A percentile compares a stretch with the other conserved stretches of the same genome.
Conservation (phyloP, 2,329 filamentous ascomycete species). For the Aspergillus sp. region DNA sequence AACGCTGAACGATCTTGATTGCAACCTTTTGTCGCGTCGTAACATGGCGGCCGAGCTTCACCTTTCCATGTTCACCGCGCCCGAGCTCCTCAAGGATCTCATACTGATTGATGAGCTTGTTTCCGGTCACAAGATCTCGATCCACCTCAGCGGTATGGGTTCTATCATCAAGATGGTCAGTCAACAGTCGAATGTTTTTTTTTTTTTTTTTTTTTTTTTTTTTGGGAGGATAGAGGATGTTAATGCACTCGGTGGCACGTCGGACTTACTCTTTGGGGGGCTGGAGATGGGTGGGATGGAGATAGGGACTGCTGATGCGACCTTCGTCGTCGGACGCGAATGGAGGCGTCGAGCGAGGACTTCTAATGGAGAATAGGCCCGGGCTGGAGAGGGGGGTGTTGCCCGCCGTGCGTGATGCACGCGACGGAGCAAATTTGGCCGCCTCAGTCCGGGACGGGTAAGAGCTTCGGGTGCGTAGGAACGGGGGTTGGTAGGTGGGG, state of each 20-base stretch:
- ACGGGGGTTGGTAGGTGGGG: constrained; percentile 42
- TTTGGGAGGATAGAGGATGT: not conserved
- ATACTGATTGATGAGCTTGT: constrained; percentile 97
- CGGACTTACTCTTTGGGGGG: constrained; percentile 71
- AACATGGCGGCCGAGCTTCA: constrained; percentile 86
- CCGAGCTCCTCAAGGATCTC: constrained; percentile 96
- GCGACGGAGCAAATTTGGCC: constrained; percentile 23
- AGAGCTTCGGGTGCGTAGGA: constrained; percentile 46
- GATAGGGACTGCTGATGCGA: constrained; percentile 58
- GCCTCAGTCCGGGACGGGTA: constrained; percentile 42
- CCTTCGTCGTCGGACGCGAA: constrained; percentile 40
- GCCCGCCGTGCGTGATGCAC: constrained; percentile 44
- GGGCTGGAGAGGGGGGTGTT: constrained; percentile 52
- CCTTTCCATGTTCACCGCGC: constrained; percentile 93
- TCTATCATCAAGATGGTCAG: constrained; percentile 43
- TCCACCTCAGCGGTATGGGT: constrained; percentile 92
- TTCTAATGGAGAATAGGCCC: constrained; percentile 46
- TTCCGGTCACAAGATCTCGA: constrained; percentile 81
- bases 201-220: not conserved
- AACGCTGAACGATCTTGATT: constrained; percentile 97
- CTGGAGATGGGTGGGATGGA: constrained; percentile 72
- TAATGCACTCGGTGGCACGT: not conserved
- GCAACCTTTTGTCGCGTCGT: constrained; percentile 78
- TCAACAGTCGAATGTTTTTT: not conserved
- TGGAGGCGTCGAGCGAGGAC: constrained; percentile 33